phyloP scores from a whole-genome alignment of 805 yeast genomes.

The Saccharomycopsis lassenensis region DNA sequence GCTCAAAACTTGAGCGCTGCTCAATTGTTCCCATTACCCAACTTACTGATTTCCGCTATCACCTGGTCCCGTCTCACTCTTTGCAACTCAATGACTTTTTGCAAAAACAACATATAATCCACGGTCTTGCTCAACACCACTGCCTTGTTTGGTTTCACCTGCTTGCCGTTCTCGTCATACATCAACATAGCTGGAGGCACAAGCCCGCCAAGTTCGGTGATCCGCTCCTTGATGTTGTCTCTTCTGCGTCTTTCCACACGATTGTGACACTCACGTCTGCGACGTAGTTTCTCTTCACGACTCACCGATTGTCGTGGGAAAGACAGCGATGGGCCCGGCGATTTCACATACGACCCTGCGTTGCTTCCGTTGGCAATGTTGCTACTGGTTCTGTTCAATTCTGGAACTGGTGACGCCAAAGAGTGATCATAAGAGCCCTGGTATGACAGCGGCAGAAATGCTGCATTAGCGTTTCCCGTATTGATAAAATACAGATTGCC shows the following conservation, averaged over 20 bases:
- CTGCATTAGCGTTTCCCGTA: no score
- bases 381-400: no score
- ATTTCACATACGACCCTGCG: no score
- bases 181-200: conserved; percentile 68
- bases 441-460: no score
- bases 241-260: conserved; percentile 90
- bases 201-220: conserved; percentile 68
- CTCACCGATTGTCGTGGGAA: conserved; percentile 13
- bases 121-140: conserved; percentile 68
- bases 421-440: no score
- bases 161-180: conserved; percentile 39
- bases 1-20: no score
- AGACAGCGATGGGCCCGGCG: conserved; percentile 7
- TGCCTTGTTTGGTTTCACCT: conserved; percentile 74
- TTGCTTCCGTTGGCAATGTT: no score
- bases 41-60: conserved; percentile 27
- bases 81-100: conserved; percentile 49
- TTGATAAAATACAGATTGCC: no score
- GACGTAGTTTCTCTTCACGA: conserved; percentile 53
- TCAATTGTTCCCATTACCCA: no score
- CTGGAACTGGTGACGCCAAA: no score
- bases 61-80: conserved; percentile 35
- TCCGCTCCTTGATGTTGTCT: conserved; percentile 81
- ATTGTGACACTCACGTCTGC: conserved; percentile 84
- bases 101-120: conserved; percentile 62